Base-by-base conservation (phyloP, 192 early-diverging fungal species). In the Coemansia pectinata region DNA sequence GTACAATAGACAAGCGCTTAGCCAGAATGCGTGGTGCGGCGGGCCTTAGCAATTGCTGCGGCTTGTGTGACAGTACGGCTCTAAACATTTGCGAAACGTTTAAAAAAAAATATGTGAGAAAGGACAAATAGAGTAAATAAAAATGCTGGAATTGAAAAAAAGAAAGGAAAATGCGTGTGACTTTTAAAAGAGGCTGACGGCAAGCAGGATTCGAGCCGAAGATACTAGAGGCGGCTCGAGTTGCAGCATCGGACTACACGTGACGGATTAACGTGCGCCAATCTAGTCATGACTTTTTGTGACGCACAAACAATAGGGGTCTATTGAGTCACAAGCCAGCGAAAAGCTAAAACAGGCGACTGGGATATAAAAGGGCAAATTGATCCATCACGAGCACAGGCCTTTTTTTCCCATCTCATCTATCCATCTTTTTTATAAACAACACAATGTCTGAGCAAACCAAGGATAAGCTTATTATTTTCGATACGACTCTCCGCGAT, bases 401-500 rank as follows among this genome's bases (percentile, higher is more conserved):
- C 47, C 47, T 27, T 27, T 27, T 27, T 27, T 27, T 27, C 2
- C 27, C 27, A 27, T 27, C 27, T 48, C 47, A 48, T 48, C 47
- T 48, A n/a, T 48, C 5, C 7, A 19, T 7, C 5, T 17, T 19
- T 17, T 4, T n/a, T 9, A 34, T 58, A 2, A 1, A 62, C 1
- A 1, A 65, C 15, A 69, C 7, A 25, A 71, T 69, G 68, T 29
- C 74, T 2, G 15, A 40, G 44, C 29, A 72, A 55, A 15, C 41
- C 41, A 86, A 92, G 76, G 84, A 92, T 25, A 93, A 92, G 78
- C 86, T 97, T 5, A 93, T 96, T 69, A 89, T 98, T 67, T 97
- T 97, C 72, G 95, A 98, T 75, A 98, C 97, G 6, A 95, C 95
- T 45, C 91, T 98, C 27, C 90, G 97, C 69, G 97, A 98, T 74